A percentile compares a stretch with the other conserved stretches of the same genome.
Conservation (phyloP, 139 green algal species). For the Pleodorina starrii region DNA sequence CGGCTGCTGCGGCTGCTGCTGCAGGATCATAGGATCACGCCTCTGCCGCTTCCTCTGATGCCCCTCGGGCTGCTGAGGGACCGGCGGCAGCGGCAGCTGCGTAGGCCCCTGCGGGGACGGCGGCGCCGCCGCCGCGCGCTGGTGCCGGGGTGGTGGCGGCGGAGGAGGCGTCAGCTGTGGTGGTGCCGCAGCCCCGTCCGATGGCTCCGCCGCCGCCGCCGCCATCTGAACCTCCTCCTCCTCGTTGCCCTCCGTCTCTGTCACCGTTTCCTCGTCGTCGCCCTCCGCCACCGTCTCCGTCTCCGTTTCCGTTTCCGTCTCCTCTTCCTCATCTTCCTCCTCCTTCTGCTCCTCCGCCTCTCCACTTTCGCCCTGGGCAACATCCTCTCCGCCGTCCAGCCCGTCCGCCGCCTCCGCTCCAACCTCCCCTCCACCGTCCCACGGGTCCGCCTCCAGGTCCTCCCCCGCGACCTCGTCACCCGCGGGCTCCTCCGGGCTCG, state of each 20-base stretch:
- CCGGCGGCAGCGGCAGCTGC: too few species aligned
- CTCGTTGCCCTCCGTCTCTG: background rate
- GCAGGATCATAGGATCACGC: too few species aligned
- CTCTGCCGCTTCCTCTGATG: too few species aligned
- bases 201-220: background rate
- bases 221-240: background rate
- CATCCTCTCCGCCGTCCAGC: background rate
- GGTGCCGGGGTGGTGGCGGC: background rate
- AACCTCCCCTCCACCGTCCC: background rate
- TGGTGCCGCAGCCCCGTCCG: too few species aligned
- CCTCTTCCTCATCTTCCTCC: background rate
- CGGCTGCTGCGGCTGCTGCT: too few species aligned
- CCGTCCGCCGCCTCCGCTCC: background rate
- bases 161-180: background rate
- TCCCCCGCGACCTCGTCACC: background rate
- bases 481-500: too few species aligned
- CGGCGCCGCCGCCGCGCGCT: too few species aligned
- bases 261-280: background rate
- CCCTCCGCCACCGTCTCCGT: background rate
- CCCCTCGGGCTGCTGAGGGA: too few species aligned
- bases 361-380: background rate
- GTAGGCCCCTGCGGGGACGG: too few species aligned
- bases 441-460: background rate
- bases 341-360: background rate
- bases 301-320: background rate